Evolutionary conservation across 2,329 filamentous ascomycete genomes (phyloP), one percentile per base, ranked within the genome.

Genomic region (Pochonia chlamydosporia): DNA sequence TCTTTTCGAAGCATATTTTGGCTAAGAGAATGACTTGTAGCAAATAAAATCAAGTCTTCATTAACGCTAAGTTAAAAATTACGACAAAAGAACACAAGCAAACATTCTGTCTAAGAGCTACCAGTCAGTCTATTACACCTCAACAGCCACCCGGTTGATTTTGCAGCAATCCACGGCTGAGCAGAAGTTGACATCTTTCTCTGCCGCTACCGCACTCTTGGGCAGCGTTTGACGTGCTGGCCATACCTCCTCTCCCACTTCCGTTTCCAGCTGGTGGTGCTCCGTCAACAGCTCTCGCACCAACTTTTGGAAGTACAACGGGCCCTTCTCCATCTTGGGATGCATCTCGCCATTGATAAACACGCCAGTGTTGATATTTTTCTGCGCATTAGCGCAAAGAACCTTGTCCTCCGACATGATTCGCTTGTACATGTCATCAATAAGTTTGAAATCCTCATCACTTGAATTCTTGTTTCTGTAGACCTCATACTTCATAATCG

Each of bases 361-460:
- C 44, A 83, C 71, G 7, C 79, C 79, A 0, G 75, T 70, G 59
- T 80, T 77, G 54, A 84, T 69, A 60, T 85, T 84, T 60, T 69
- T 71, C 58, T 84, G 81, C 2, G 78, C 73, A 11, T 71, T 71
- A 54, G 73, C 67, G 65, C 81, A 84, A 23, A 85, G 74, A 8
- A 74, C 69, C 57, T 84, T 84, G 66, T 85, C 81, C 61, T 85
- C 81, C 1, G 72, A 70, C 75, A 84, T 78, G 61, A 85, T 74
- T 33, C 76, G 75, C 63, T 79, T 79, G 68, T 83, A 84, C 55
- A 84, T 77, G 40, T 75, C 63, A 60, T 71, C 74, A 61, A 84
- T 78, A 44, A 69, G 62, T 13, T 71, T 63, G 58, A 84, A 84
- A 49, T 81, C 75, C 23, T 75, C 74, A 14, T 82, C 75, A n/a